Base-by-base conservation (phyloP, 257 asterid genomes). In the Marsdenia floribunda region DNA sequence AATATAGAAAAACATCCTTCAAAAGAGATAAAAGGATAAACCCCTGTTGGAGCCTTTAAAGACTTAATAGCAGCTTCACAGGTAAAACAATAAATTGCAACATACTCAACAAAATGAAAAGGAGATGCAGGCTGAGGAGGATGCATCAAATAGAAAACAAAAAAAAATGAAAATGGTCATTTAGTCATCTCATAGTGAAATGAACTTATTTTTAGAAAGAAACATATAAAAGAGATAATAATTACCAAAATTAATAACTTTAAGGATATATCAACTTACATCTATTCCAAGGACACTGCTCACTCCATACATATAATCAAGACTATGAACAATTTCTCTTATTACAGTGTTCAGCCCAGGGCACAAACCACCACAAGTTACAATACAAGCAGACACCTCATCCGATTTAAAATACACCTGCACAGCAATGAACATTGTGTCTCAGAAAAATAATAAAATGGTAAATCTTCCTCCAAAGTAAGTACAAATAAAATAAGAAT, bases 321-420 rank as follows among this genome's bases (percentile, higher is more conserved):
- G 97, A 80, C 97, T 88, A 50, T 88, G 88, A 57, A 94, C 96
- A 68, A 94, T 87, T 81, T 94, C 99, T 81, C 99, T 86, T 87
- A 94, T 92, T 80, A 94, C 99, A 12, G 99, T 94, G 87, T 94
- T 94, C 21, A 94, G 88, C 33, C 99, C 99, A 67, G 99, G 99
- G 84, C 99, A 94, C 80, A 94, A 82, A 81, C 99, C 99, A 73
- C 99, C 99, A 79, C 99, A 94, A 55, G 99, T 94, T 82, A 94
- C 99, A 68, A 94, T 89, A 81, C 99, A 94, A 57, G 99, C 99
- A 82, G 70, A 85, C 75, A 92, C 97, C 54, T 94, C 99, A 79
- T 89, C 99, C 67, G 99, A 86, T 71, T 86, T 76, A 83, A 90
- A 94, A 78, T 85, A 94, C 52, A 94, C 97, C 99, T 94, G 91